Evolutionary conservation across 257 asterid species (phyloP).

Genomic region (Phtheirospermum japonicum): DNA sequence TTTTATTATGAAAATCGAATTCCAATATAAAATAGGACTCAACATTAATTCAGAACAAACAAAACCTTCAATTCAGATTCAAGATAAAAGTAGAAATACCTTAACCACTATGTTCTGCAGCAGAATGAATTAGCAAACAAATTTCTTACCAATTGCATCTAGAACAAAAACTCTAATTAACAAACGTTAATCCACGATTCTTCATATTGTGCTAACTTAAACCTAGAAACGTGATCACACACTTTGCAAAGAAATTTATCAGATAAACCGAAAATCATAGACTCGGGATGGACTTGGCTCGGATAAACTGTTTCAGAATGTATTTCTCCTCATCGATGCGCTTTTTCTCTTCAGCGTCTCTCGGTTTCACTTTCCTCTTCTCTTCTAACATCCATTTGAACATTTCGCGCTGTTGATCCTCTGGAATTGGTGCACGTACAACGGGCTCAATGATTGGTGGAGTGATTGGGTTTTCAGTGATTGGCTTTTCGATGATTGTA

Average conservation of each 20-base stretch:
- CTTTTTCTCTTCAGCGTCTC: constrained; percentile 64
- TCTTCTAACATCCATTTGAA: constrained; percentile 84
- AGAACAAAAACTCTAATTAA: constrained; percentile 10
- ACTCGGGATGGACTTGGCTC: constrained; percentile 57
- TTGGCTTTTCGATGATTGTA: constrained; percentile 35
- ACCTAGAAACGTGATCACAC: no score
- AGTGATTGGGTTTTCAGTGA: constrained; percentile 32
- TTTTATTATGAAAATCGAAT: not conserved
- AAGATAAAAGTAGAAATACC: no score
- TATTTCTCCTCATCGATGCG: constrained; percentile 90
- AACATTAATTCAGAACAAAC: not conserved
- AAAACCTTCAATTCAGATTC: no score
- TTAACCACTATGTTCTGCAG: no score
- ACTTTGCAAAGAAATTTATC: no score
- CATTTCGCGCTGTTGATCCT: constrained; percentile 67
- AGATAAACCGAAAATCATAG: constrained; percentile 29
- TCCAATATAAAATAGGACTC: not conserved
- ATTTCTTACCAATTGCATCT: constrained; percentile 5
- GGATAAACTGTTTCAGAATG: constrained; percentile 71
- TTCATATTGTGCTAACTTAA: no score
- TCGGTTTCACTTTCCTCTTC: constrained; percentile 72
- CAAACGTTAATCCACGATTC: not conserved
- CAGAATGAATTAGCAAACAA: not conserved
- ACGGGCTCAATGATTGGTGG: constrained; percentile 35
- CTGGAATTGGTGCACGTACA: constrained; percentile 57